phyloP scores from a whole-genome alignment of 208 protist species.

The Trichomonas gallinae region DNA sequence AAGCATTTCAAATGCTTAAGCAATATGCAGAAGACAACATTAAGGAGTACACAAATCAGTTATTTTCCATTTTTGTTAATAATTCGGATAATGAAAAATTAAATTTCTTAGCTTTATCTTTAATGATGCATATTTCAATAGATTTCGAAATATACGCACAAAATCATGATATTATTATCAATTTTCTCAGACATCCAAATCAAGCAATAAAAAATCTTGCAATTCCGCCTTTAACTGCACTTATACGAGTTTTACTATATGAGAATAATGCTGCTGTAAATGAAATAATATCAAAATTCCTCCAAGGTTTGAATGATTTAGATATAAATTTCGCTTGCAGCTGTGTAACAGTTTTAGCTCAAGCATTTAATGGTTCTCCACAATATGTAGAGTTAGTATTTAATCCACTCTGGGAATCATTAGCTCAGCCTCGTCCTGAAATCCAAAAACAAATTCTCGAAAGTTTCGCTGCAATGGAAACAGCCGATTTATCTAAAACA shows the following conservation, averaged over 20 bases:
- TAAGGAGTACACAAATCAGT: background rate
- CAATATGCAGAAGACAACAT: background rate
- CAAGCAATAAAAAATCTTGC: background rate
- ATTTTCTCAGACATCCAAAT: background rate
- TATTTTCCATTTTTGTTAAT: background rate
- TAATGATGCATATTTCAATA: background rate
- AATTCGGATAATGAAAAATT: background rate
- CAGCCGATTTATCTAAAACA: background rate
- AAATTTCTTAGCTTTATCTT: background rate
- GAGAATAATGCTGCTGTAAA: background rate
- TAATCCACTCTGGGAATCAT: background rate
- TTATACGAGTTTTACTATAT: background rate
- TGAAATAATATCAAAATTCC: background rate
- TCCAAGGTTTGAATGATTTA: background rate
- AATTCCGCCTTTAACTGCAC: background rate
- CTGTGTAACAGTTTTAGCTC: background rate
- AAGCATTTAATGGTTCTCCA: background rate
- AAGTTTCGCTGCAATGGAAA: background rate
- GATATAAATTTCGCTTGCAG: background rate
- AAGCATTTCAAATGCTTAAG: background rate
- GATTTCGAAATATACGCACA: background rate
- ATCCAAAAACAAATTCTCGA: background rate
- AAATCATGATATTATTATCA: background rate
- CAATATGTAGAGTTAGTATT: background rate
- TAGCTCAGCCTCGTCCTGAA: background rate